These are phyloP conservation scores for Sclerospora graminicola DNA, from an alignment of 352 stramenopile genomes.

Conservation along the genomic window DNA sequence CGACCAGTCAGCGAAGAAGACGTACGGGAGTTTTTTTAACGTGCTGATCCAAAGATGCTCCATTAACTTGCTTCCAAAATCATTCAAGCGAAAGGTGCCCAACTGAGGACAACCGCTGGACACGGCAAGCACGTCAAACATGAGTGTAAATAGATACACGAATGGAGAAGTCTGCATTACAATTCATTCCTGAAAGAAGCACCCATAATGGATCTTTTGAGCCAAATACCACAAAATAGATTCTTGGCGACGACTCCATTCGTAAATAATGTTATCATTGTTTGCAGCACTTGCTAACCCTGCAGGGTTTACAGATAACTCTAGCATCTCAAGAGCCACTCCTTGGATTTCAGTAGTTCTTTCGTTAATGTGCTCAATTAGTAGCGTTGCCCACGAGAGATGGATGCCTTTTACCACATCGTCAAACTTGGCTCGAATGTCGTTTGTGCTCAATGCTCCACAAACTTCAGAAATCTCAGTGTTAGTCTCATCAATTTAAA, in stretches of 20 bases:
- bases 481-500: constrained; percentile 10
- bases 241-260: constrained; percentile 23
- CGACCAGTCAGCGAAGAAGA: constrained; percentile 57
- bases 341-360: constrained; percentile 1
- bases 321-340: constrained; percentile 6
- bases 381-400: constrained; percentile 19
- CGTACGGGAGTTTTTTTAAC: constrained; percentile 39
- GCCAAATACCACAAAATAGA: constrained; percentile 18
- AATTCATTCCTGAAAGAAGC: constrained; percentile 15
- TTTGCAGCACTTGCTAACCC: constrained; percentile 7
- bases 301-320: constrained; percentile 18
- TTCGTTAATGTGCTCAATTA: constrained; percentile 13
- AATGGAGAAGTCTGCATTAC: constrained; percentile 21
- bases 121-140: constrained; percentile 38
- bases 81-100: constrained; percentile 33
- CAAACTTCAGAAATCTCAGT: constrained; percentile 1
- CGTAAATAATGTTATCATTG: constrained; percentile 17
- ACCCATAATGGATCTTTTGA: too few relatives aligned
- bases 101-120: constrained; percentile 11
- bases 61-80: constrained; percentile 29
- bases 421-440: constrained; percentile 15
- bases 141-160: constrained; percentile 40
- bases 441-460: constrained; percentile 4
- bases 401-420: constrained; percentile 22
- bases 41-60: constrained; percentile 32